Evolutionary conservation across 192 early-diverging fungal genomes (phyloP).

Genomic region (Radiomyces spectabilis): DNA sequence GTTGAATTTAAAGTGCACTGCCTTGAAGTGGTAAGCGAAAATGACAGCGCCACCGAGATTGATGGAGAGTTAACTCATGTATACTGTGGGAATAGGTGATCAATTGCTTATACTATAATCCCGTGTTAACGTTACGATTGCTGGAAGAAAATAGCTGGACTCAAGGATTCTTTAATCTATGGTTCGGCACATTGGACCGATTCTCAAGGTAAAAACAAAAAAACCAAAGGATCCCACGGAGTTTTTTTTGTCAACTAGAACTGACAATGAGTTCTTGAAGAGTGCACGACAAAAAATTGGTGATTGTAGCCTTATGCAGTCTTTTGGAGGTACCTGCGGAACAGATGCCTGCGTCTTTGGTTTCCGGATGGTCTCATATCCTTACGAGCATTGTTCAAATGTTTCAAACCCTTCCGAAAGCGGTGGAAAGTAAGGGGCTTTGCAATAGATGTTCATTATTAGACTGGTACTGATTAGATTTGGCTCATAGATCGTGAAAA

Average conservation of each 20-base stretch:
- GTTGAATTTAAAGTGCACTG: conserved; percentile 63
- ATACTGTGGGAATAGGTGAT: conserved; percentile 41
- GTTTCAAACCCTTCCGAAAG: conserved; percentile 73
- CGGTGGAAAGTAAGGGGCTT: conserved; percentile 42
- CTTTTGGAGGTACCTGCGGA: conserved; percentile 65
- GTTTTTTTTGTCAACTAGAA: neutral
- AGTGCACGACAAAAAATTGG: conserved; percentile 94
- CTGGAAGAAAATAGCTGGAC: conserved; percentile 77
- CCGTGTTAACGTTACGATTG: conserved; percentile 59
- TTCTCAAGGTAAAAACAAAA: no score
- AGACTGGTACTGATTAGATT: no score
- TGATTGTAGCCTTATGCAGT: conserved; percentile 69
- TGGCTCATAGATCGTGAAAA: conserved; percentile 35
- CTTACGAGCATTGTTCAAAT: conserved; percentile 62
- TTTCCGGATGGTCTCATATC: conserved; percentile 67
- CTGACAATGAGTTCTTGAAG: conserved; percentile 32
- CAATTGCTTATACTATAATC: conserved; percentile 87
- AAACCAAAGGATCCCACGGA: no score
- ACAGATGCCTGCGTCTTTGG: conserved; percentile 64
- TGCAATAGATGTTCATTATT: no score
- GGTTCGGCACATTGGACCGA: conserved; percentile 64
- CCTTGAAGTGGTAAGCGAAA: conserved; percentile 60
- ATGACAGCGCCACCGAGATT: no score
- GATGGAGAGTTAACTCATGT: neutral
- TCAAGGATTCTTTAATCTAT: conserved; percentile 68